Percentiles rank a stretch among this genome's conserved stretches.
Evolutionary conservation across 441 rosid genomes (phyloP).

Genomic region (Populus hybrid): DNA sequence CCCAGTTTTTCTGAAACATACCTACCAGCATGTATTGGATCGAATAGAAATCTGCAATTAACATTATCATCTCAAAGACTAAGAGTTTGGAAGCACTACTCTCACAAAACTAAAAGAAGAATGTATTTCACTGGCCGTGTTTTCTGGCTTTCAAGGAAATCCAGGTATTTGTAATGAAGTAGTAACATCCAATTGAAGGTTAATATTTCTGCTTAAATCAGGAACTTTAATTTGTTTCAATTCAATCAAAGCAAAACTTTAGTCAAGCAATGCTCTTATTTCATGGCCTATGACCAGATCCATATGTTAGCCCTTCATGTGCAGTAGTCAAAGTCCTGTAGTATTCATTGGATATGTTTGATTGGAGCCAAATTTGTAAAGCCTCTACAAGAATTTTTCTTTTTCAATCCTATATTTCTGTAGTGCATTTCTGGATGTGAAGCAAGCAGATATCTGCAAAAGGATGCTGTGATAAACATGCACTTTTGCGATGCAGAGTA

Average conservation of each 20-base stretch:
- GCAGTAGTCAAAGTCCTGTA: background rate
- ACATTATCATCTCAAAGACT: background rate
- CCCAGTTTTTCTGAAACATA: too few relatives aligned
- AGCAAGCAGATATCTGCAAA: constrained; percentile 11
- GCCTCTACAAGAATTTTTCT: background rate
- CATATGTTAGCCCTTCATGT: background rate
- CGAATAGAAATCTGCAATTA: background rate
- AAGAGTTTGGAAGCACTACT: background rate
- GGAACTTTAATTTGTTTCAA: background rate
- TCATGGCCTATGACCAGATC: background rate
- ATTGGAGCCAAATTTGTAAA: too few relatives aligned
- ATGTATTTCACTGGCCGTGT: background rate
- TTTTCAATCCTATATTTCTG: background rate
- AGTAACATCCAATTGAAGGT: background rate
- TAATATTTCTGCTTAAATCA: background rate
- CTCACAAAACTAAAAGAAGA: background rate
- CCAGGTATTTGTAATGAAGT: background rate
- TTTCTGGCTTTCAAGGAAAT: background rate
- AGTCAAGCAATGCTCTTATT: background rate
- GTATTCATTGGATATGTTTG: background rate
- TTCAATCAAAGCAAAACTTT: background rate
- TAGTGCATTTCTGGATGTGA: constrained; percentile 4
- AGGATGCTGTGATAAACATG: constrained; percentile 3
- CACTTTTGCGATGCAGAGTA: constrained; percentile 56
- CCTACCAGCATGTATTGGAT: background rate